Conservation (phyloP, 371 early-diverging fungal species). For the Apophysomyces trapeziformis region DNA sequence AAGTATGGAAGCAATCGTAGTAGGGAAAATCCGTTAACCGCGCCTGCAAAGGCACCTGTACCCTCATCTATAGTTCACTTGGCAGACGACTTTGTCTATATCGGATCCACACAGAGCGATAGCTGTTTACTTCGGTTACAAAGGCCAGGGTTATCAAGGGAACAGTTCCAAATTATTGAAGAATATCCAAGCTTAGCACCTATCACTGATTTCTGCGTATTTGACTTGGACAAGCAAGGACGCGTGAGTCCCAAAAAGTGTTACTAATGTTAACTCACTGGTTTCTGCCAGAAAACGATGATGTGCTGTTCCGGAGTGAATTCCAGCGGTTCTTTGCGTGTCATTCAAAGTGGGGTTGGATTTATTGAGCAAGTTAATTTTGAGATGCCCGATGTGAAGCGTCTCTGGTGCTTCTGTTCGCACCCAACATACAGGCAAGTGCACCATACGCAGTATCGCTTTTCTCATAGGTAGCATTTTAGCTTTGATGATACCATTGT, state of each 20-base stretch:
- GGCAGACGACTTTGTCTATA: slow-evolving; percentile 66
- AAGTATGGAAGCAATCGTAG: slow-evolving; percentile 5
- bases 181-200: slow-evolving; percentile 83
- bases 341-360: slow-evolving; percentile 89
- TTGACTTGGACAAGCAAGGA: slow-evolving; percentile 80
- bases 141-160: slow-evolving; percentile 28
- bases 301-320: slow-evolving; percentile 87
- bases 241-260: slow-evolving; percentile 49
- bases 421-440: slow-evolving; percentile 13
- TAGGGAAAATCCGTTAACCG: neutral
- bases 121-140: slow-evolving; percentile 69
- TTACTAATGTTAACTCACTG: neutral
- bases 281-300: slow-evolving; percentile 62
- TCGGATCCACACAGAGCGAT: slow-evolving; percentile 88
- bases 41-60: slow-evolving; percentile 34
- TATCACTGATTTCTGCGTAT: slow-evolving; percentile 83
- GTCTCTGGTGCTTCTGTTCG: slow-evolving; percentile 68
- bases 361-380: slow-evolving; percentile 66
- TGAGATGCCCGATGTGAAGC: slow-evolving; percentile 65
- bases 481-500: slow-evolving; percentile 53
- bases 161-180: slow-evolving; percentile 60
- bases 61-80: slow-evolving; percentile 73
- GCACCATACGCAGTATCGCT: neutral
- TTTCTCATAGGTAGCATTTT: neutral
- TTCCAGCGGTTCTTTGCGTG: slow-evolving; percentile 76